phyloP scores from a whole-genome alignment of 352 stramenopile species.

The Aphanomyces cochlioides region DNA sequence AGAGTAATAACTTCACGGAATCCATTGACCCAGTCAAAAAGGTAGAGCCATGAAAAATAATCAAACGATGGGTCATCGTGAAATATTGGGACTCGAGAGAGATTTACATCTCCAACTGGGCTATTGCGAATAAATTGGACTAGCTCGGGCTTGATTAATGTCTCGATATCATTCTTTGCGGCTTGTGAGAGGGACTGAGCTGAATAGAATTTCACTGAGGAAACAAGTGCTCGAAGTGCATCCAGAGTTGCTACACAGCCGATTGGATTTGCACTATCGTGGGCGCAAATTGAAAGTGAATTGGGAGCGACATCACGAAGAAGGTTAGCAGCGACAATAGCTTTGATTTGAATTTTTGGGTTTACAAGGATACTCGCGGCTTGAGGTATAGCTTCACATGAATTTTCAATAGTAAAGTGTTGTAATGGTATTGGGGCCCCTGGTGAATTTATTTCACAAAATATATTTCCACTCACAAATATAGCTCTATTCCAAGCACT shows the following conservation, averaged over 20 bases:
- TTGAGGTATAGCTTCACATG: too few species aligned
- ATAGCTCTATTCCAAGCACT: neutral
- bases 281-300: neutral
- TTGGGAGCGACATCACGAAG: neutral
- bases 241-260: neutral
- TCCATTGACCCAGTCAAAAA: slow-evolving; percentile 15
- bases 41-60: slow-evolving; percentile 16
- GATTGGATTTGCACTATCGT: neutral
- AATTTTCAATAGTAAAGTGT: too few species aligned
- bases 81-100: neutral
- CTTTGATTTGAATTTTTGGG: neutral
- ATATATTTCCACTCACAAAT: neutral
- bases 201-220: too few species aligned
- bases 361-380: neutral
- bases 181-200: too few species aligned
- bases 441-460: neutral
- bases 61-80: neutral
- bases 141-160: too few species aligned
- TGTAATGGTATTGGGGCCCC: too few species aligned
- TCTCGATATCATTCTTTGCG: too few species aligned
- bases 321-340: neutral
- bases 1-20: slow-evolving; percentile 20
- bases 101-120: neutral
- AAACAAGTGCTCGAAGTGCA: neutral
- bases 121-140: too few species aligned